Evolutionary conservation across 345 rosid species (phyloP), one percentile per base, ranked within the genome.

Genomic region (Nephelium lappaceum): DNA sequence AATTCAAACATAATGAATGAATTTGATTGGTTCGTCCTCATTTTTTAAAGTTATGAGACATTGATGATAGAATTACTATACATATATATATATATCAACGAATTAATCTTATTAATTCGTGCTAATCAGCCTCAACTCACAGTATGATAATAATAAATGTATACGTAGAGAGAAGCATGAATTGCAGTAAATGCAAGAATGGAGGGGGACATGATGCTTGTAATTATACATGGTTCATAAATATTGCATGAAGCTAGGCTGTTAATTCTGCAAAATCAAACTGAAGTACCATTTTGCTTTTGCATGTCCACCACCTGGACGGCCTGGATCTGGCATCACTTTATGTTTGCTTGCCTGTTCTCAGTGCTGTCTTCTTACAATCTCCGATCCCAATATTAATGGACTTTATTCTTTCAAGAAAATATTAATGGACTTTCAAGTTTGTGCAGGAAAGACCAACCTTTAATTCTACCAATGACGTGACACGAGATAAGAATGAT

Each of bases 271-370:
- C 42, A 31, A 36, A 72, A 43, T n/a, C 1, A 66, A 69, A 63
- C 60, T 65, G 36, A 43, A 45, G 11, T 19, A 8, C 5, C 71
- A 11, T 68, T 82, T 55, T n/a, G n/a, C n/a, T n/a, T n/a, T n/a
- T 82, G 79, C 84, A 82, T 64, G 81, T 31, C 47, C n/a, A 18
- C 81, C 81, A 82, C 73, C 36, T 78, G 84, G 47, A 36, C 71
- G 75, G 31, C 3, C 4, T 0, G 45, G 16, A 8, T 64, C 75
- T 21, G 24, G 68, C 68, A 11, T 23, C 57, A 14, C 0, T 7
- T 14, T 24, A 31, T 61, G 11, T 60, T 41, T 39, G 55, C 39
- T 60, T 61, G 11, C 24, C 23, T 39, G 55, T 39, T 60, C 60
- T 73, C 3, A 73, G 42, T 72, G 51, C 31, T 58, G 19, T 5